Percentiles rank a stretch among this genome's conserved stretches.
Conservation (phyloP, 441 rosid species). For the Mallotus repandus region DNA sequence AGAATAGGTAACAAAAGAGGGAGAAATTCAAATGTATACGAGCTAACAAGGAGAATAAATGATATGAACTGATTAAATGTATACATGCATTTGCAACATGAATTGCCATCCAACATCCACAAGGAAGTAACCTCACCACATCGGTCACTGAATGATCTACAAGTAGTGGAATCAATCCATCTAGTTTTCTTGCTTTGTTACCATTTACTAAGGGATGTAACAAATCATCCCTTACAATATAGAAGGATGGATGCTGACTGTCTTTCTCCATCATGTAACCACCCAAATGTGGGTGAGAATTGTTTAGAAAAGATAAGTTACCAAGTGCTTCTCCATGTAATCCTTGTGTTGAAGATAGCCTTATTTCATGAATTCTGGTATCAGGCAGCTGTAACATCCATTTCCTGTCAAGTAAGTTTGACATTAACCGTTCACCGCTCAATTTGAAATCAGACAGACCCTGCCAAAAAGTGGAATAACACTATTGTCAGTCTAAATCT, state of each 20-base stretch:
- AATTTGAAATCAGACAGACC: constrained; percentile 27
- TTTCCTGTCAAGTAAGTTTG: constrained; percentile 57
- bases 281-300: constrained; percentile 45
- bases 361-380: constrained; percentile 53
- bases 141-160: constrained; percentile 62
- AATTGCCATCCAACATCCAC: background rate
- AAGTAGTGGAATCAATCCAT: constrained; percentile 71
- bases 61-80: background rate
- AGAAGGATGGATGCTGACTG: constrained; percentile 46
- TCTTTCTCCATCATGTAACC: constrained; percentile 29
- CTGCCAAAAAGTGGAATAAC: constrained; percentile 31
- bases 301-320: constrained; percentile 38
- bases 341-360: constrained; percentile 30
- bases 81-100: constrained; percentile 1
- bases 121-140: constrained; percentile 56
- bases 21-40: background rate
- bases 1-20: background rate
- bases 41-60: background rate
- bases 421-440: constrained; percentile 34
- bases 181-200: constrained; percentile 90
- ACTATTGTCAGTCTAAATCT: constrained; percentile 5
- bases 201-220: constrained; percentile 91
- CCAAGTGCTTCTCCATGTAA: constrained; percentile 25
- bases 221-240: constrained; percentile 82
- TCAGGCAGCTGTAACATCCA: constrained; percentile 64